Conservation (phyloP, 179 eudicot species). For the Spergularia azorica region DNA sequence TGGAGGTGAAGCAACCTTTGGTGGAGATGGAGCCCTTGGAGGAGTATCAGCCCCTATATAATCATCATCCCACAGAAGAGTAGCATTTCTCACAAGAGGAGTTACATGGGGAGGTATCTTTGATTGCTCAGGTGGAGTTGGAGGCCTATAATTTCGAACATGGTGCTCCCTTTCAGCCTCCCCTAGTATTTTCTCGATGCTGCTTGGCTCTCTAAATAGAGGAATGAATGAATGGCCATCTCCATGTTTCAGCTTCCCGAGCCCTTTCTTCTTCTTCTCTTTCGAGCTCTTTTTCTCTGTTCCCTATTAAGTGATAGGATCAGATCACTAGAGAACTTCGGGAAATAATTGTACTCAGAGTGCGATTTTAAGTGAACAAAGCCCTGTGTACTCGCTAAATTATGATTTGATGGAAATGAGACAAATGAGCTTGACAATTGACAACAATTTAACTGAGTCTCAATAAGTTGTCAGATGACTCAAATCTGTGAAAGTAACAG, state of each 20-base stretch:
- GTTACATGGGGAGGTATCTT: slow-evolving; percentile 42
- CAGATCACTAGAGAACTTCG: neutral
- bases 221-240: slow-evolving; percentile 81
- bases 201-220: slow-evolving; percentile 80
- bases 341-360: neutral
- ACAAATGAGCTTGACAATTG: neutral
- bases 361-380: too few species aligned
- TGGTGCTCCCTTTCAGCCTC: slow-evolving; percentile 71
- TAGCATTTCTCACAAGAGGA: slow-evolving; percentile 33
- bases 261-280: slow-evolving; percentile 73
- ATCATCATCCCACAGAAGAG: slow-evolving; percentile 37
- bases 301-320: slow-evolving; percentile 43
- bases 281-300: slow-evolving; percentile 61
- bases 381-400: neutral
- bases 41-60: slow-evolving; percentile 36
- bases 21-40: slow-evolving; percentile 37
- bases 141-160: slow-evolving; percentile 39
- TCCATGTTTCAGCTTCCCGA: slow-evolving; percentile 58
- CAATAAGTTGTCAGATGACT: too few species aligned
- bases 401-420: neutral
- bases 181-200: slow-evolving; percentile 90
- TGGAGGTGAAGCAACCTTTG: slow-evolving; percentile 37
- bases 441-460: neutral
- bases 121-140: slow-evolving; percentile 51
- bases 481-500: too few species aligned